Percentiles rank a stretch among this genome's conserved stretches.
Conservation (phyloP, 192 early-diverging fungal genomes). For the Spizellomyces sp. region DNA sequence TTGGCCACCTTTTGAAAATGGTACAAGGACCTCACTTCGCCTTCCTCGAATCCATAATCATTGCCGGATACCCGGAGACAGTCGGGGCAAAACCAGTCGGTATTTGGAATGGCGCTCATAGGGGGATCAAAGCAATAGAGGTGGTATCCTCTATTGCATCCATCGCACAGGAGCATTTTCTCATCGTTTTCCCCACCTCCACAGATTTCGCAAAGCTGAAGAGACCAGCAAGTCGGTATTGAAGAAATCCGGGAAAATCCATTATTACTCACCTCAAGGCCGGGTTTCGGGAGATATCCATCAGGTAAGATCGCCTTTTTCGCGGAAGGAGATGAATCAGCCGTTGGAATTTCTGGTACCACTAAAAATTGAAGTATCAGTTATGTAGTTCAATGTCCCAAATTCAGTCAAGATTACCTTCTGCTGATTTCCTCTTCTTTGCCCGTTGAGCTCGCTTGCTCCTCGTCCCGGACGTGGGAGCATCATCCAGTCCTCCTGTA, state of each 20-base stretch:
- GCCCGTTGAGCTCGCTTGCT: conserved; percentile 2
- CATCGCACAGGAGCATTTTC: conserved; percentile 82
- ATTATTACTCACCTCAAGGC: conserved; percentile 17
- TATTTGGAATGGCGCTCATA: conserved; percentile 52
- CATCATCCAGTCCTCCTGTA: background rate
- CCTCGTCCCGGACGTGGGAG: conserved; percentile 1
- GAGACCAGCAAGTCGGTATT: background rate
- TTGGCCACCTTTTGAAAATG: conserved; percentile 80
- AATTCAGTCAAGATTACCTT: too few species aligned
- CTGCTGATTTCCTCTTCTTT: too few species aligned
- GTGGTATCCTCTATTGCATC: conserved; percentile 84
- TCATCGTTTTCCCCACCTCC: conserved; percentile 56
- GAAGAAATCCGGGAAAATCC: background rate
- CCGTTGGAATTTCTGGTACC: background rate
- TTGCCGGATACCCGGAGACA: conserved; percentile 77
- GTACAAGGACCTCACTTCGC: conserved; percentile 67
- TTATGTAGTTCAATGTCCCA: background rate
- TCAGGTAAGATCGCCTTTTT: conserved; percentile 12
- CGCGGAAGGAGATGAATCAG: conserved; percentile 10
- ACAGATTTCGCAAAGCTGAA: conserved; percentile 52
- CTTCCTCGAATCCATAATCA: conserved; percentile 95
- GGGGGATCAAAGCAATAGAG: conserved; percentile 76
- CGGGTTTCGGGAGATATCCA: conserved; percentile 22
- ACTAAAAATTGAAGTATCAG: background rate
- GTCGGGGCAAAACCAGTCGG: conserved; percentile 86